phyloP scores from a whole-genome alignment of 352 stramenopile species.

The Phytophthora tentaculata region DNA sequence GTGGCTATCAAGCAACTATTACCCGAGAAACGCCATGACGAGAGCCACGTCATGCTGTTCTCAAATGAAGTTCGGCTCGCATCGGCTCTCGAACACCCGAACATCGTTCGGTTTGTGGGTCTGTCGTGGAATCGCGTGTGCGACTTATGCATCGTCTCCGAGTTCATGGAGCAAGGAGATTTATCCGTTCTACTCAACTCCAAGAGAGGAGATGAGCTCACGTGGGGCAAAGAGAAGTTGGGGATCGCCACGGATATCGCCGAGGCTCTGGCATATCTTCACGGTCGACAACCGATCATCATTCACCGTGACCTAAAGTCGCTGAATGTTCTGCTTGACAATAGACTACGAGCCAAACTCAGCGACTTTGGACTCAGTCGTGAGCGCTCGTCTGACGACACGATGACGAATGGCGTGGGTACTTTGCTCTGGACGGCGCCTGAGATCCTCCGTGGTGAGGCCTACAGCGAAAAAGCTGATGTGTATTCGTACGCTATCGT shows the following conservation, averaged over 20 bases:
- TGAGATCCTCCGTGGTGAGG: conserved; percentile 58
- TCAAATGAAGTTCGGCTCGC: conserved; percentile 60
- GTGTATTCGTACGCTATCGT: conserved; percentile 75
- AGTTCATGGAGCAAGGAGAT: conserved; percentile 70
- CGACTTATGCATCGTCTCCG: conserved; percentile 64
- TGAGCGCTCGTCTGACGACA: conserved; percentile 59
- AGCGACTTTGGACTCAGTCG: conserved; percentile 67
- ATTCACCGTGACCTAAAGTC: conserved; percentile 79
- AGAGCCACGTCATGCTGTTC: conserved; percentile 52
- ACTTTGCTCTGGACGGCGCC: conserved; percentile 70
- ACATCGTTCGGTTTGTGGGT: conserved; percentile 74
- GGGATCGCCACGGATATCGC: conserved; percentile 65
- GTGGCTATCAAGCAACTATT: conserved; percentile 75
- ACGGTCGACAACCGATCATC: conserved; percentile 56
- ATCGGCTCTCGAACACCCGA: conserved; percentile 56
- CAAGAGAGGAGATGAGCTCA: conserved; percentile 41
- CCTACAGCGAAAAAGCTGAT: conserved; percentile 64
- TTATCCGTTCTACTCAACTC: conserved; percentile 54
- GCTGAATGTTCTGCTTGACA: conserved; percentile 63
- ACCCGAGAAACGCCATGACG: conserved; percentile 50
- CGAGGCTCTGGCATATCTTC: conserved; percentile 68
- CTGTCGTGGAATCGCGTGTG: conserved; percentile 59
- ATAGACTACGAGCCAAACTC: conserved; percentile 55
- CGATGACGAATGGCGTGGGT: conserved; percentile 71
- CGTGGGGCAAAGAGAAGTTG: conserved; percentile 60